phyloP scores from a whole-genome alignment of 2,329 filamentous ascomycete genomes.

The Dothideomycetidae sp. region DNA sequence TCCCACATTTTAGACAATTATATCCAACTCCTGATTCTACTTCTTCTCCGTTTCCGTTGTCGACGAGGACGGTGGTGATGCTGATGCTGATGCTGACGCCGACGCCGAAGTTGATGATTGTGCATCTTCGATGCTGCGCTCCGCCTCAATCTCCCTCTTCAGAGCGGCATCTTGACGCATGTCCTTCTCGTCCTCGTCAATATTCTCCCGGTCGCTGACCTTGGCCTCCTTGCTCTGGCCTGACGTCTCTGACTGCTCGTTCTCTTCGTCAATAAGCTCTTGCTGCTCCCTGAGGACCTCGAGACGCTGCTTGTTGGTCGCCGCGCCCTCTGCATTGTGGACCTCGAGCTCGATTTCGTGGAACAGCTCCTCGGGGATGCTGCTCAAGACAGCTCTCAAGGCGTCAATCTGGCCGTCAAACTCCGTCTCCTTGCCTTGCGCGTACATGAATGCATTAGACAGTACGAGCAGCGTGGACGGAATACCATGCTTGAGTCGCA shows the following conservation, averaged over 20 bases:
- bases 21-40: too few species aligned
- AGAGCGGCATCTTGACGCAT: constrained; percentile 18
- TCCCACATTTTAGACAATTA: too few species aligned
- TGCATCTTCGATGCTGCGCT: constrained; percentile 9
- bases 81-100: too few species aligned
- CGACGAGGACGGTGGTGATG: not conserved
- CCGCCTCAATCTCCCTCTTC: constrained; percentile 15
- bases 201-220: constrained; percentile 69
- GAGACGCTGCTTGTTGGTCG: constrained; percentile 96
- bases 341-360: constrained; percentile 99
- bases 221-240: constrained; percentile 40
- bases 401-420: constrained; percentile 85
- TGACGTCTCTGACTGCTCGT: constrained; percentile 74
- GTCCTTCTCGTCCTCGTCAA: constrained; percentile 72
- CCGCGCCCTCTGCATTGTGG: constrained; percentile 87
- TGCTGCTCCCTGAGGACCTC: constrained; percentile 98
- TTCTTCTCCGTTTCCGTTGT: not conserved
- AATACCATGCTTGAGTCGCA: constrained; percentile 86
- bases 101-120: not conserved
- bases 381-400: constrained; percentile 78
- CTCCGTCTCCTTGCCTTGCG: constrained; percentile 68
- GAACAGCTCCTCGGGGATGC: constrained; percentile 95
- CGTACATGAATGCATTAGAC: constrained; percentile 96
- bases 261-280: constrained; percentile 94
- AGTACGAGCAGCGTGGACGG: constrained; percentile 89